These are phyloP conservation scores for Blakeslea trispora DNA, from an alignment of 371 early-diverging fungal genomes.

Conservation along the genomic window DNA sequence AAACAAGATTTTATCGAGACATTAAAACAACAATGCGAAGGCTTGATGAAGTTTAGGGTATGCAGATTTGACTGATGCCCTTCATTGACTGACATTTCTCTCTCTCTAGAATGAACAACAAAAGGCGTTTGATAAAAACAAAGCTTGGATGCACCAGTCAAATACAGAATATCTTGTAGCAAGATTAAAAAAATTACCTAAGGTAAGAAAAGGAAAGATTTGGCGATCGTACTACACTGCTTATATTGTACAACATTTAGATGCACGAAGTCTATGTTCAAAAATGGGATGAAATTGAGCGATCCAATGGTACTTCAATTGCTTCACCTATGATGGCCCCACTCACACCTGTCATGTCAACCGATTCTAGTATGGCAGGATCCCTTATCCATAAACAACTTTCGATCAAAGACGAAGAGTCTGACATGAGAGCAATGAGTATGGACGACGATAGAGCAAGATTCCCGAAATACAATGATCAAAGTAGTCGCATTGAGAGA, in stretches of 20 bases:
- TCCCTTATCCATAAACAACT: conserved; percentile 1
- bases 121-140: conserved; percentile 19
- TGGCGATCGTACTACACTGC: not conserved
- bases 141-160: conserved; percentile 20
- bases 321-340: conserved; percentile 24
- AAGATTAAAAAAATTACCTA: conserved; percentile 23
- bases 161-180: conserved; percentile 24
- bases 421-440: conserved; percentile 19
- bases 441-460: conserved; percentile 22
- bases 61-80: not conserved
- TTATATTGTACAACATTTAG: conserved; percentile 6
- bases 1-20: conserved; percentile 11
- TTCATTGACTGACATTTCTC: not conserved
- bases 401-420: not conserved
- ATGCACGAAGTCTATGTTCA: conserved; percentile 22
- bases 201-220: too few relatives aligned
- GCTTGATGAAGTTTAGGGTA: conserved; percentile 18
- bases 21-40: conserved; percentile 16
- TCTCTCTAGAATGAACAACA: conserved; percentile 26
- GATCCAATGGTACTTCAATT: conserved; percentile 14
- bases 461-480: conserved; percentile 5
- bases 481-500: conserved; percentile 30
- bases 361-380: conserved; percentile 5
- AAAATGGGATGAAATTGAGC: conserved; percentile 36
- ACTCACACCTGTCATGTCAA: conserved; percentile 7